phyloP scores from a whole-genome alignment of 371 early-diverging fungal species.

The Actinomortierella ambigua region DNA sequence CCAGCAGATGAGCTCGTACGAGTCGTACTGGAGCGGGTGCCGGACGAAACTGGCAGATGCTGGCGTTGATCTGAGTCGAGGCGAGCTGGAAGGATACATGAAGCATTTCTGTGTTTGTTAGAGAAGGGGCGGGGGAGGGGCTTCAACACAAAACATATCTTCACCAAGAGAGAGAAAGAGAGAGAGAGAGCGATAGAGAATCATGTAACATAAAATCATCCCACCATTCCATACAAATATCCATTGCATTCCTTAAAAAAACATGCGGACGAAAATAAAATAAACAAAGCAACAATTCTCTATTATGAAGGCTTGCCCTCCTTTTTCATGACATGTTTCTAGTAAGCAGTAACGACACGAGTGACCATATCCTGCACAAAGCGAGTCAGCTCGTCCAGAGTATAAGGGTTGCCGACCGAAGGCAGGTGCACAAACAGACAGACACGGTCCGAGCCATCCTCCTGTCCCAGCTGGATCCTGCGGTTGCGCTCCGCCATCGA shows the following conservation, averaged over 20 bases:
- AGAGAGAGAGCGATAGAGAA: not conserved
- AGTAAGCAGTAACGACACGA: slow-evolving; percentile 29
- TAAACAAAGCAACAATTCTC: too few species aligned
- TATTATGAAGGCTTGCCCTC: too few species aligned
- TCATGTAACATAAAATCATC: too few species aligned
- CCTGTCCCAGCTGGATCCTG: slow-evolving; percentile 16
- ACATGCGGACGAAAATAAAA: too few species aligned
- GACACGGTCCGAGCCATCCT: slow-evolving; percentile 22
- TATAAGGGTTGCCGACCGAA: slow-evolving; percentile 40
- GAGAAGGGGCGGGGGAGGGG: not conserved
- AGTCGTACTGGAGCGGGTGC: slow-evolving; percentile 21
- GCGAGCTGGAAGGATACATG: slow-evolving; percentile 20
- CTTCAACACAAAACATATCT: not conserved
- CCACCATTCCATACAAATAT: too few species aligned
- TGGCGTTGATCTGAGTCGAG: slow-evolving; percentile 19
- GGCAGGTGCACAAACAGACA: slow-evolving; percentile 47
- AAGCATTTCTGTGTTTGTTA: slow-evolving; percentile 39
- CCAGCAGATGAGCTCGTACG: slow-evolving; percentile 38
- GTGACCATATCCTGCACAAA: slow-evolving; percentile 39
- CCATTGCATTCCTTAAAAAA: too few species aligned
- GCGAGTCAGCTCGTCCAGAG: slow-evolving; percentile 29
- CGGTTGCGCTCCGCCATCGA: slow-evolving; percentile 42
- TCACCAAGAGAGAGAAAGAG: not conserved
- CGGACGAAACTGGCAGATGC: slow-evolving; percentile 3
- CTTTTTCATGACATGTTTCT: not conserved